These are phyloP conservation scores for Thraustochytrium sp. DNA, from an alignment of 352 stramenopile genomes.

Conservation along the genomic window DNA sequence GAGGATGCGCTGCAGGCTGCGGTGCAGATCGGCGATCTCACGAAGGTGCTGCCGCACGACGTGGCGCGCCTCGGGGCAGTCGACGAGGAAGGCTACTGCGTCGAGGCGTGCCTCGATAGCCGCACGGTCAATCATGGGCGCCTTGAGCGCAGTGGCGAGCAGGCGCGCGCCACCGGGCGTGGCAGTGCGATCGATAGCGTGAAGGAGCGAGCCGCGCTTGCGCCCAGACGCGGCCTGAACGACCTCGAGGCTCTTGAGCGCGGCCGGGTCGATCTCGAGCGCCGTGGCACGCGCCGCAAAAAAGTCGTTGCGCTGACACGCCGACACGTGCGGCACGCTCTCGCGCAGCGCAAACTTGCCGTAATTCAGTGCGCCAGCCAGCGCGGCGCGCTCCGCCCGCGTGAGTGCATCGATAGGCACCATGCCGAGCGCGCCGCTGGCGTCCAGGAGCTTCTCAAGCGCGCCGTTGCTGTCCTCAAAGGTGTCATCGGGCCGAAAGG, in stretches of 20 bases:
- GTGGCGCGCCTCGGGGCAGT: background rate
- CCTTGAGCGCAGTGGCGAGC: background rate
- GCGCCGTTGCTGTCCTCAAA: background rate
- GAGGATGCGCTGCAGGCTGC: constrained; percentile 22
- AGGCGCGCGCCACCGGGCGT: constrained; percentile 13
- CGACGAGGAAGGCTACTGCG: constrained; percentile 15
- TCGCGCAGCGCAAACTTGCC: background rate
- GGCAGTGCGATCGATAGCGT: constrained; percentile 2
- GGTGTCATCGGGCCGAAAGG: background rate
- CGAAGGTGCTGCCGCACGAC: background rate
- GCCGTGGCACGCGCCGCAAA: background rate
- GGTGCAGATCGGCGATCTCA: background rate
- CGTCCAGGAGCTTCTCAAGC: background rate
- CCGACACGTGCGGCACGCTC: background rate
- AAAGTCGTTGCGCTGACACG: constrained; percentile 15
- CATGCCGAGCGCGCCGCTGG: background rate
- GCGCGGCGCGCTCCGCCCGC: background rate
- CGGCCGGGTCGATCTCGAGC: constrained; percentile 12
- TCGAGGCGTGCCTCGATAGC: constrained; percentile 24
- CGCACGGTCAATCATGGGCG: background rate
- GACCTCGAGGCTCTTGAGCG: constrained; percentile 15
- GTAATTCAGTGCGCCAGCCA: constrained; percentile 9
- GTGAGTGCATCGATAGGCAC: background rate
- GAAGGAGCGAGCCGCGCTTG: constrained; percentile 34
- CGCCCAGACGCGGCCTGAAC: background rate